phyloP scores from a whole-genome alignment of 2,329 filamentous ascomycete species.

The Lasiodiplodia gonubiensis region DNA sequence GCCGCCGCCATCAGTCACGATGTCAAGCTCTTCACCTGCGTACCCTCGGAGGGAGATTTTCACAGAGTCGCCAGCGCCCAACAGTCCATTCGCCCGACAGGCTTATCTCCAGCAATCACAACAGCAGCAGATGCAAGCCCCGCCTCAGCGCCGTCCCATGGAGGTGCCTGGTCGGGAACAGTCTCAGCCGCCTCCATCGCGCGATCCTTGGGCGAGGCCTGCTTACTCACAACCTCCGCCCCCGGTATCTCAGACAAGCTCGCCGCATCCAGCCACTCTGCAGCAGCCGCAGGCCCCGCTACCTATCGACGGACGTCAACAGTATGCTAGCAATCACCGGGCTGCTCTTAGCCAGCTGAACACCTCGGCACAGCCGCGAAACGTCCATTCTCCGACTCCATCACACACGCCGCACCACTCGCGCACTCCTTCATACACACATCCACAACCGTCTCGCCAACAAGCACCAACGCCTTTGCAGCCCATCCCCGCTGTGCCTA shows the following conservation, averaged over 20 bases:
- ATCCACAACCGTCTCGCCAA: constrained; percentile 23
- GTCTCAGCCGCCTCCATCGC: constrained; percentile 23
- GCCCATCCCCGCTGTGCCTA: constrained; percentile 11
- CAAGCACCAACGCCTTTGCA: constrained; percentile 26
- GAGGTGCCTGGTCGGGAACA: constrained; percentile 15
- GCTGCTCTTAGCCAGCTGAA: constrained; percentile 27
- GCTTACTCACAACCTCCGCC: constrained; percentile 21
- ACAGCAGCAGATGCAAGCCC: constrained; percentile 24
- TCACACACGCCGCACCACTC: constrained; percentile 25
- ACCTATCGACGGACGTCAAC: constrained; percentile 9
- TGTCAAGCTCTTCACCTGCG: constrained; percentile 23
- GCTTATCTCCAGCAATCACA: constrained; percentile 9
- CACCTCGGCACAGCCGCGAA: constrained; percentile 17
- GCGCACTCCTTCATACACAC: constrained; percentile 26
- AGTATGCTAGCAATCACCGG: constrained; percentile 12
- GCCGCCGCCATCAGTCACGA: background rate
- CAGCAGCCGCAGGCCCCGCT: constrained; percentile 10
- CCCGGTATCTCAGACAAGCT: constrained; percentile 16
- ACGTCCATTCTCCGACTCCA: constrained; percentile 25
- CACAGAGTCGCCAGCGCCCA: constrained; percentile 10
- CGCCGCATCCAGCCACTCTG: constrained; percentile 16
- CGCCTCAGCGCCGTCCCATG: constrained; percentile 13
- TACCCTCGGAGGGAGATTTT: constrained; percentile 18
- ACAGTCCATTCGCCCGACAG: constrained; percentile 20
- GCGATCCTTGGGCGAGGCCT: constrained; percentile 15